A percentile compares a stretch with the other conserved stretches of the same genome.
Conservation (phyloP, 768 basidiomycete species). For the Tricholoma sp. region DNA sequence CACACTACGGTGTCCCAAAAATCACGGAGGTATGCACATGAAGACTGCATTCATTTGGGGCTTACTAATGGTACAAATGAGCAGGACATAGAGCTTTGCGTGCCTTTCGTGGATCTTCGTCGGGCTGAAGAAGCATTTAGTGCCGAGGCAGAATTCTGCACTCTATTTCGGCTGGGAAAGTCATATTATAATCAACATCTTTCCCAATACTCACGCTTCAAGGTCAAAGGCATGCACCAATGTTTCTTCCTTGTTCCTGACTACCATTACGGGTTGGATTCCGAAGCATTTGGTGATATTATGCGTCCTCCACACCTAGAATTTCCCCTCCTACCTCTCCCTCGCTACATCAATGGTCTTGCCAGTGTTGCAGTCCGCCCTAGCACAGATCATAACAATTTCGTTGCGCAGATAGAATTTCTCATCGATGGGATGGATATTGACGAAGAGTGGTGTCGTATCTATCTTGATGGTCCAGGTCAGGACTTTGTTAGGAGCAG, state of each 20-base stretch:
- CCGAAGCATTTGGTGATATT: background rate
- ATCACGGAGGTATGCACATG: background rate
- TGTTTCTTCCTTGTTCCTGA: background rate
- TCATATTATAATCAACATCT: background rate
- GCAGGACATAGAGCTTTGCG: background rate
- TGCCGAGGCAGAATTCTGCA: background rate
- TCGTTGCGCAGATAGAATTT: background rate
- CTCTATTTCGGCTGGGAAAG: background rate
- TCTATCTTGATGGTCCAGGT: background rate
- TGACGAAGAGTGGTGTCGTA: background rate
- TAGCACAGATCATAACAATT: background rate
- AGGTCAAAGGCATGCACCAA: background rate
- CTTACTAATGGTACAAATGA: background rate
- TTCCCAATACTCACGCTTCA: background rate
- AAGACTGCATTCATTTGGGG: background rate
- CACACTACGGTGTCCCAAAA: background rate
- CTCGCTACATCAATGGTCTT: background rate
- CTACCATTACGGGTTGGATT: background rate
- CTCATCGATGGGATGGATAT: background rate
- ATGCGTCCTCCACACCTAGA: background rate
- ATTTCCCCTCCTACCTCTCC: background rate
- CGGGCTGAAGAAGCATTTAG: background rate
- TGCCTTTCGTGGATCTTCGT: background rate
- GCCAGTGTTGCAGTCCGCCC: background rate
- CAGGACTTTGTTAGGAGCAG: background rate